phyloP scores from a whole-genome alignment of 345 rosid species.

The Camelina sativa region DNA sequence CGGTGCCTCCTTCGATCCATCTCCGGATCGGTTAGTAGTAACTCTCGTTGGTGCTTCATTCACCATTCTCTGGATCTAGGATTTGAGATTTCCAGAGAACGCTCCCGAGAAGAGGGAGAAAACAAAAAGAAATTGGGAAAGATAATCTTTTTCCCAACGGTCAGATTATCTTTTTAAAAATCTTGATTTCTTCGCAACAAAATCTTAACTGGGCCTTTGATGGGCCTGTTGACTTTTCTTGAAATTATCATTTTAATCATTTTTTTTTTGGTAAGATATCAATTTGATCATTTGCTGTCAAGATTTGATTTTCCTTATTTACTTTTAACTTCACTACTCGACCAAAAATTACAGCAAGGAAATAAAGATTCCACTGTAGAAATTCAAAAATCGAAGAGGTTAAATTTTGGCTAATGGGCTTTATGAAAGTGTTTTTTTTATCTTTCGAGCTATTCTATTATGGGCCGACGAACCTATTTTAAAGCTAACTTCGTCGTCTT shows the following conservation, averaged over 20 bases:
- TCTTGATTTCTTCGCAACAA: slow-evolving; percentile 2
- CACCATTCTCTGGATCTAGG: slow-evolving; percentile 49
- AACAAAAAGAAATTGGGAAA: neutral
- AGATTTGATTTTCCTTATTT: neutral
- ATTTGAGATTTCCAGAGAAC: slow-evolving; percentile 19
- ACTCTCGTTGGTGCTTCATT: slow-evolving; percentile 36
- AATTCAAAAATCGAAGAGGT: neutral
- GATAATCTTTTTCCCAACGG: slow-evolving; percentile 45
- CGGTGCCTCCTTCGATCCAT: slow-evolving; percentile 40
- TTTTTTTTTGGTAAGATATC: neutral
- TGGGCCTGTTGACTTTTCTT: neutral
- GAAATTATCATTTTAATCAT: neutral
- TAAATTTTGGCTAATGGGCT: neutral
- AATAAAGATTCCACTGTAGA: neutral
- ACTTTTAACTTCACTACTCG: neutral
- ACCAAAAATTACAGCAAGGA: neutral
- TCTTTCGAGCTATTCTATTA: slow-evolving; percentile 20
- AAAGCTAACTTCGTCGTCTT: neutral
- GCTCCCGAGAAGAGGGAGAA: slow-evolving; percentile 3
- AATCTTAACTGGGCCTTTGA: slow-evolving; percentile 28
- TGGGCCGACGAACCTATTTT: slow-evolving; percentile 9
- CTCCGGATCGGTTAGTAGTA: slow-evolving; percentile 31
- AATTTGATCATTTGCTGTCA: neutral
- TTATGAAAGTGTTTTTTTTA: slow-evolving; percentile 1
- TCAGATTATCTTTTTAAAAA: slow-evolving; percentile 33